Conservation (phyloP, 164 flowering plant species). For the Pachysandra terminalis region DNA sequence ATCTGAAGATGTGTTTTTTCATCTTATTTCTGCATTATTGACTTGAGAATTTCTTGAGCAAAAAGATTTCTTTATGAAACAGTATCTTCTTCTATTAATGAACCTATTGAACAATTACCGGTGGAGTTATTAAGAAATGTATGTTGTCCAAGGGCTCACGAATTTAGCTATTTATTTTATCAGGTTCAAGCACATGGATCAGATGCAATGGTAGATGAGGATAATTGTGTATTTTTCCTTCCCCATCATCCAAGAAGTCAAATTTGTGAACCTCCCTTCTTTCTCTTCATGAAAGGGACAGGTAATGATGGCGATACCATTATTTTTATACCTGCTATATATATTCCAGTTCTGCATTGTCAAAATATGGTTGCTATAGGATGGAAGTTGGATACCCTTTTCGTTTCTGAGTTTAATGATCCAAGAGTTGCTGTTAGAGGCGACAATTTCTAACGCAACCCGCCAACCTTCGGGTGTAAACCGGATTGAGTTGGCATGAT, state of each 20-base stretch:
- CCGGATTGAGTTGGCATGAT: too few species aligned
- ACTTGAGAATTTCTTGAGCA: too few species aligned
- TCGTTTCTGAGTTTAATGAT: background rate
- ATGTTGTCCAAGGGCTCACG: too few species aligned
- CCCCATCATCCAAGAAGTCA: slow-evolving; percentile 71
- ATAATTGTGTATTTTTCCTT: slow-evolving; percentile 69
- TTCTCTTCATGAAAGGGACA: slow-evolving; percentile 91
- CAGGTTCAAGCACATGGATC: slow-evolving; percentile 91
- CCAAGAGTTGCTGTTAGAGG: background rate
- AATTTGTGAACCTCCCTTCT: slow-evolving; percentile 60
- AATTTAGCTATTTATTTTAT: too few species aligned
- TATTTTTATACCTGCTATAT: background rate
- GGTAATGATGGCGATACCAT: slow-evolving; percentile 29
- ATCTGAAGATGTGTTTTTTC: too few species aligned
- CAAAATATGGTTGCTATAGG: background rate
- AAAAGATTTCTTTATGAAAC: too few species aligned
- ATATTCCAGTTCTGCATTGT: background rate
- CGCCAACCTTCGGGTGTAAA: too few species aligned
- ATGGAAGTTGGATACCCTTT: background rate
- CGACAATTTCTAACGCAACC: too few species aligned
- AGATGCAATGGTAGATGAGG: slow-evolving; percentile 82
- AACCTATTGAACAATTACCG: too few species aligned
- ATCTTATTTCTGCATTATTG: too few species aligned
- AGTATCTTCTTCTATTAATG: too few species aligned
- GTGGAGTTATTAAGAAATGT: too few species aligned